Evolutionary conservation across 106 monocot genomes (phyloP).

Genomic region (Acorus calamus): DNA sequence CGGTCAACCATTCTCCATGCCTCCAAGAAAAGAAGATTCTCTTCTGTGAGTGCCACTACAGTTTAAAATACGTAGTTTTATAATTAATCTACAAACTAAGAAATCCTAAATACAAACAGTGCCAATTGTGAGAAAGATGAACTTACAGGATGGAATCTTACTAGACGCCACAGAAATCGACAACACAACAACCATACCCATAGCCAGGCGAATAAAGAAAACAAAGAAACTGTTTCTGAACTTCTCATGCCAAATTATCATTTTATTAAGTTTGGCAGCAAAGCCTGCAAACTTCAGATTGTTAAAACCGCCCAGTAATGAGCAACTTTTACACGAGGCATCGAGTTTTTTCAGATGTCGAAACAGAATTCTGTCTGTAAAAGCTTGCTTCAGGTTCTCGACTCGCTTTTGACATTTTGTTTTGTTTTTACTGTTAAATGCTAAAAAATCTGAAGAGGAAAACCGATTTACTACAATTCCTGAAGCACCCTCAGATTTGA

Average conservation of each 20-base stretch:
- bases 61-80: not conserved
- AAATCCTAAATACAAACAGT: not conserved
- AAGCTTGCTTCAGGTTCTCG: no score
- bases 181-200: slow-evolving; percentile 52
- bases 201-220: slow-evolving; percentile 23
- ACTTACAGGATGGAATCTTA: slow-evolving; percentile 64
- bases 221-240: slow-evolving; percentile 17
- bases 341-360: no score
- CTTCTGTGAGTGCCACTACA: slow-evolving; percentile 84
- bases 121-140: not conserved
- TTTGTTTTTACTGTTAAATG: no score
- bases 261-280: slow-evolving; percentile 7
- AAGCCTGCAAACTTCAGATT: slow-evolving; percentile 6
- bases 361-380: no score
- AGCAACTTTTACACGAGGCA: not conserved
- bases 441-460: no score
- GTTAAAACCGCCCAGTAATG: slow-evolving; percentile 6
- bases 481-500: no score
- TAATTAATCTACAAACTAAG: not conserved
- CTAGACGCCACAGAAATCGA: slow-evolving; percentile 40
- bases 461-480: no score
- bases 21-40: slow-evolving; percentile 94
- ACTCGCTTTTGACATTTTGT: no score
- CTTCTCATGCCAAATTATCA: slow-evolving; percentile 26
- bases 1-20: slow-evolving; percentile 96